These are phyloP conservation scores for Russula vinacea DNA, from an alignment of 768 basidiomycete genomes.

Conservation along the genomic window DNA sequence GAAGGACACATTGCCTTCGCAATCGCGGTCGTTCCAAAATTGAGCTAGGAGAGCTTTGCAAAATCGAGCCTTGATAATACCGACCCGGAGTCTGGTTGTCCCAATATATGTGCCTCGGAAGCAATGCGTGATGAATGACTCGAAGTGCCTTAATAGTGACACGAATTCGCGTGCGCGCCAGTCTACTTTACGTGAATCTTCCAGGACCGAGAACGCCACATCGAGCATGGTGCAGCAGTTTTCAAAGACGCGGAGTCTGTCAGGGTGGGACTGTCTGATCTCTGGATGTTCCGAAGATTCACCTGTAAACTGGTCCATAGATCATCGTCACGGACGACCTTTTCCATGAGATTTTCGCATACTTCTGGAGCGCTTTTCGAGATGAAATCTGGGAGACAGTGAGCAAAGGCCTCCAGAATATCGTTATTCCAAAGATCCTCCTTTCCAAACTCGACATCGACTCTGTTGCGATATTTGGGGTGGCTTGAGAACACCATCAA, in stretches of 20 bases:
- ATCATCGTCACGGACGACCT: conserved; percentile 3
- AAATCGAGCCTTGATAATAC: conserved; percentile 6
- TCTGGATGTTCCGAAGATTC: conserved; percentile 10
- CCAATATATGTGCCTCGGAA: conserved; percentile 14
- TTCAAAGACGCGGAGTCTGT: conserved; percentile 15
- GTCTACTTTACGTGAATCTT: conserved; percentile 12
- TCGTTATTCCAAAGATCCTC: conserved; percentile 8
- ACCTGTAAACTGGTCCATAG: conserved; percentile 18
- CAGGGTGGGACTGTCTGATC: conserved; percentile 9
- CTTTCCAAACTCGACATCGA: conserved; percentile 11
- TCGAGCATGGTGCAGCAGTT: conserved; percentile 17
- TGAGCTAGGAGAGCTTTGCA: conserved; percentile 9
- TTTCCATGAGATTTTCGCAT: background rate
- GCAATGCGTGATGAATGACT: conserved; percentile 5
- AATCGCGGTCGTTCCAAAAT: background rate
- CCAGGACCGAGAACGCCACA: conserved; percentile 1
- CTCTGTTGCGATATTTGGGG: conserved; percentile 7
- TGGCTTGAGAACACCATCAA: conserved; percentile 1
- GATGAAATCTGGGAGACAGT: conserved; percentile 9
- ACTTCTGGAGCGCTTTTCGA: background rate
- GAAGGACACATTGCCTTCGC: conserved; percentile 1
- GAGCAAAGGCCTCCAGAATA: conserved; percentile 12
- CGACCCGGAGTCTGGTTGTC: background rate
- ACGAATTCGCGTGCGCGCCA: conserved; percentile 20
- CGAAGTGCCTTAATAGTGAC: conserved; percentile 14